Base-by-base conservation (phyloP, 495 filamentous ascomycete genomes). In the Sordaria brevicollis region DNA sequence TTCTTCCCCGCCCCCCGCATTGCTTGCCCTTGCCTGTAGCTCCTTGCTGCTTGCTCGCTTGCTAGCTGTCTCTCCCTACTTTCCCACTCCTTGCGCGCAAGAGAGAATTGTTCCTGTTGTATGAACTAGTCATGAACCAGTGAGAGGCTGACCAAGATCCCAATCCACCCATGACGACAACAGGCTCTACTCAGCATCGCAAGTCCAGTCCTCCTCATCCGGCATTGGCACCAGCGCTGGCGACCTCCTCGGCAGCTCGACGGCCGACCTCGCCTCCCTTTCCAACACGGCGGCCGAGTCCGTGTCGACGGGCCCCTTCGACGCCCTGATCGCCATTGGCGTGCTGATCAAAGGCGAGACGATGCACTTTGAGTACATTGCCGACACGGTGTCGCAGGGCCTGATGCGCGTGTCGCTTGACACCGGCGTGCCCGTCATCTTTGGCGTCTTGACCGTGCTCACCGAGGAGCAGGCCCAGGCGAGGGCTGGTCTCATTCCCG, bases 341-440 rank as follows among this genome's bases (percentile, higher is more conserved):
- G 94, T 96, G 43, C 86, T 99, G 34, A 97, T 99, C 79, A 99
- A 99, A 83, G 95, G 95, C 73, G 91, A 96, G 77, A 99, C 95
- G 19, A 97, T 96, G 91, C 95, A 99, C 78, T 98, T 98, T 74
- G 94, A 99, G 80, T 97, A 97, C 79, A 97, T 97, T 70, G 85
- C 94, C n/a, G 93, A 96, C 71, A 89, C 92, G 39, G 92, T 94
- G 25, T 91, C 88, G 21, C 91, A 95, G 43, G 95, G 93, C 10
- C 83, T 99, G 72, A 99, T 99, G 95, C 90, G 91, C 67, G 89
- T 99, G 68, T 93, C 95, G 74, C 81, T 98, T 34, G 94, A 98
- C 78, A 87, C 88, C 15, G 92, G 92, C 17, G 86, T 94, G 35
- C 95, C 95, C 25, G 90, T 99, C 65, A 87, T 98, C 54, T 97